Evolutionary conservation across 805 yeast species (phyloP), one percentile per base, ranked within the genome.

Genomic region (Starmerella floricola): DNA sequence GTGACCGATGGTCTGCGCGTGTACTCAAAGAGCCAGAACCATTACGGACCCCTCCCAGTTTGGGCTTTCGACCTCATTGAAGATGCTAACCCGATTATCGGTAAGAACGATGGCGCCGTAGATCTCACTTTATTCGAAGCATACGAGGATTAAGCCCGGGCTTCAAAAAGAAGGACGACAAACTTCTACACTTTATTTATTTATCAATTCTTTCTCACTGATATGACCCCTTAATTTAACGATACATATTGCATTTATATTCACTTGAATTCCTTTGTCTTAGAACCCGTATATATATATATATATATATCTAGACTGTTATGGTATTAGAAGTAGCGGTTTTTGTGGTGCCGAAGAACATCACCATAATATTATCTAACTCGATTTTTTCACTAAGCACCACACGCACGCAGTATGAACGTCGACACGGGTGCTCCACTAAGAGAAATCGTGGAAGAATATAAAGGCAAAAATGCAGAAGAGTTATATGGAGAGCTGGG

Each of bases 401-500:
- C n/a, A n/a, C n/a, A n/a, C n/a, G n/a, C n/a, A n/a, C n/a, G n/a
- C n/a, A 28, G 23, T 15, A 48, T 46, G 50, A 38, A 40, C 2
- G 34, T 46, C 10, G 53, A 50, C 24, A 41, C 44, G 1, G 44
- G 44, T 24, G 53, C 49, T 6, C 50, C 52, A 18, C 28, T 52
- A 38, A 34, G 50, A 11, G 51, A 51, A 17, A 45, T 52, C n/a
- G 38, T 47, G 6, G 53, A 45, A 13, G 48, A 47, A 13, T 62
- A 65, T 31, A 62, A 68, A 28, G 68, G 73, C 42, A 81, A 81
- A 55, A 62, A 83, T 2, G 68, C 80, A 0, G 94, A 81, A 44
- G 87, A 86, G 48, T 76, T 86, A 18, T 67, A 83, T 64, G 64
- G 66, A 15, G 94, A 85, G 51, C 64, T 91, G 55, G 85, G 85